Conservation (phyloP, 345 rosid species). For the Passiflora organensis region DNA sequence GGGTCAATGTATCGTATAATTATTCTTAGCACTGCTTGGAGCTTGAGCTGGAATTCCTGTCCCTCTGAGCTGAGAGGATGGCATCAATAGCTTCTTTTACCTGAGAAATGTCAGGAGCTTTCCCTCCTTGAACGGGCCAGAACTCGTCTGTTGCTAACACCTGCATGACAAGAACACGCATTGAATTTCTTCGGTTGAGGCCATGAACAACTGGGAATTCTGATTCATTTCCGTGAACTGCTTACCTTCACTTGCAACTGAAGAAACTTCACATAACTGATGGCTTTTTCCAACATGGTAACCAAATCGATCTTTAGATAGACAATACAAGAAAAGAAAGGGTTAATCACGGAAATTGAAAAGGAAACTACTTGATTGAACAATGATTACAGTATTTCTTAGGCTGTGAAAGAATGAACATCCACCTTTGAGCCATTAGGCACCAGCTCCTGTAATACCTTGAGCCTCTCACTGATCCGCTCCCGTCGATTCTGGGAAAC, state of each 20-base stretch:
- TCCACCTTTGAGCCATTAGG: constrained; percentile 86
- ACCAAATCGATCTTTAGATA: constrained; percentile 76
- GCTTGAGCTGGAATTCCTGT: constrained; percentile 39
- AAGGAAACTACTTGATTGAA: no score
- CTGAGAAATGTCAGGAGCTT: constrained; percentile 89
- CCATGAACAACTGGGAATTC: no score
- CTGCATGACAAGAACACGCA: constrained; percentile 20
- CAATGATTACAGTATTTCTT: no score
- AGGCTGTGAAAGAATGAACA: no score
- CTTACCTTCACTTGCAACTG: constrained; percentile 97
- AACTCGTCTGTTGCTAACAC: constrained; percentile 93
- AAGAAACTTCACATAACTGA: constrained; percentile 89
- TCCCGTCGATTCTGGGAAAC: constrained; percentile 71
- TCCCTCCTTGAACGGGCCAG: constrained; percentile 94
- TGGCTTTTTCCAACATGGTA: constrained; percentile 91
- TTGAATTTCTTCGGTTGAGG: no score
- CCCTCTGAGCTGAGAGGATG: constrained; percentile 72
- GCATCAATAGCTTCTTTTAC: constrained; percentile 98
- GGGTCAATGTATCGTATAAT: no score
- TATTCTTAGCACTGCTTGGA: constrained; percentile 17
- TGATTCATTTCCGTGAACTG: no score
- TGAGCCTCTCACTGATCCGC: constrained; percentile 83
- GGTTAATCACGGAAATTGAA: no score
- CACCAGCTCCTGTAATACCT: constrained; percentile 73
- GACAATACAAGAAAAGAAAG: constrained; percentile 3